Evolutionary conservation across 2,329 filamentous ascomycete genomes (phyloP).

Genomic region (Emericellopsis atlantica): DNA sequence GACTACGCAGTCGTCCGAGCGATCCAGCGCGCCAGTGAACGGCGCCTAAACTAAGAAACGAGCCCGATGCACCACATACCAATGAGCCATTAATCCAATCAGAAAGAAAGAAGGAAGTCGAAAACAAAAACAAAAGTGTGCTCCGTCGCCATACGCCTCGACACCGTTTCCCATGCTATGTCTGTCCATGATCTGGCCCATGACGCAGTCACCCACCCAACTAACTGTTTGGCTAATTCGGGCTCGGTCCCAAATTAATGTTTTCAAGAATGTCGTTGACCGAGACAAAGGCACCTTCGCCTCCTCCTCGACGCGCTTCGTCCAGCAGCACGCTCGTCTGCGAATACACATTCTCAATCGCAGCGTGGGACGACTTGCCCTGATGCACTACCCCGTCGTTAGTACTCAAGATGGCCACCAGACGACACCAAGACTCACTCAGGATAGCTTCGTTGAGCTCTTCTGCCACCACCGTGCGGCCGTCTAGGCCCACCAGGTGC

Average conservation of each 20-base stretch:
- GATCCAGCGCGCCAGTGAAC: too few relatives aligned
- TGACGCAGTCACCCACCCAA: too few relatives aligned
- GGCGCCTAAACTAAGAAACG: too few relatives aligned
- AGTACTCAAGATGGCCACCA: too few relatives aligned
- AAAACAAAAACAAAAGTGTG: background rate
- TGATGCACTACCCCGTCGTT: background rate
- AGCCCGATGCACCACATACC: too few relatives aligned
- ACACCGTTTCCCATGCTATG: too few relatives aligned
- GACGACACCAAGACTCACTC: constrained; percentile 39
- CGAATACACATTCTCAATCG: constrained; percentile 72
- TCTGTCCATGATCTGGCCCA: too few relatives aligned
- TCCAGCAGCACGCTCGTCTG: constrained; percentile 82
- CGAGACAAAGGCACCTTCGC: constrained; percentile 70
- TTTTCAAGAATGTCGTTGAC: constrained; percentile 35
- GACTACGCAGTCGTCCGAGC: too few relatives aligned
- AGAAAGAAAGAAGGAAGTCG: too few relatives aligned
- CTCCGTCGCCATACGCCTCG: background rate
- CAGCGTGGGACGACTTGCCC: constrained; percentile 78
- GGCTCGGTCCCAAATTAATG: constrained; percentile 14
- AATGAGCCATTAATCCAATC: too few relatives aligned
- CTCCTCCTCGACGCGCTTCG: constrained; percentile 66
- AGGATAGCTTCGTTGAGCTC: constrained; percentile 90
- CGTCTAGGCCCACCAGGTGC: constrained; percentile 63
- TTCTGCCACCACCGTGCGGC: constrained; percentile 71
- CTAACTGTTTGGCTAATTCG: background rate